Percentiles rank a stretch among this genome's conserved stretches.
phyloP scores from a whole-genome alignment of 345 rosid genomes.

The Salix koriyanagi region DNA sequence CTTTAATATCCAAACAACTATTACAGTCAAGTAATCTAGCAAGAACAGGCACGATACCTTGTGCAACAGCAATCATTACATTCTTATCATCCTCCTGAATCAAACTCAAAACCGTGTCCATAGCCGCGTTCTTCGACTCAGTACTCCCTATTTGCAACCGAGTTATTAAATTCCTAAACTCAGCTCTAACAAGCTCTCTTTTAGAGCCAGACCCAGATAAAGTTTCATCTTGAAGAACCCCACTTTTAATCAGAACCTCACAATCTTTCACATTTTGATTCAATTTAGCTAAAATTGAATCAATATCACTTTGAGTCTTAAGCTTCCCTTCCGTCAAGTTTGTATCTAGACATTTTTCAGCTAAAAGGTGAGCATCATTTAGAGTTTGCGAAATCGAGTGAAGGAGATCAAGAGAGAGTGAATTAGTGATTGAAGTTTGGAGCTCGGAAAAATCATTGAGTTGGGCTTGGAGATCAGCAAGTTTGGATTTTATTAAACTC shows the following conservation, averaged over 20 bases:
- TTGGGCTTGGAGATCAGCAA: slow-evolving; percentile 51
- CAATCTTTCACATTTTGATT: slow-evolving; percentile 64
- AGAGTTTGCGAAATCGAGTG: slow-evolving; percentile 47
- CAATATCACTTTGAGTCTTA: slow-evolving; percentile 81
- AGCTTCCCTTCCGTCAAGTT: slow-evolving; percentile 71
- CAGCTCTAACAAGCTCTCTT: slow-evolving; percentile 62
- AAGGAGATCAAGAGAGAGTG: slow-evolving; percentile 57
- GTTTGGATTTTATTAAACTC: slow-evolving; percentile 58
- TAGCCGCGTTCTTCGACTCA: slow-evolving; percentile 68
- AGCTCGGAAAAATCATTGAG: slow-evolving; percentile 61
- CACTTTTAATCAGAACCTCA: slow-evolving; percentile 61
- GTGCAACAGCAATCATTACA: slow-evolving; percentile 82
- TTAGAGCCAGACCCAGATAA: slow-evolving; percentile 37
- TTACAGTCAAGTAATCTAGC: slow-evolving; percentile 61
- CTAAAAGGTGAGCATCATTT: slow-evolving; percentile 43
- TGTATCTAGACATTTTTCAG: slow-evolving; percentile 42
- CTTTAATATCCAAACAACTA: slow-evolving; percentile 54
- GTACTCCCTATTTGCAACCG: slow-evolving; percentile 73
- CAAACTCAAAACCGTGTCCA: slow-evolving; percentile 56
- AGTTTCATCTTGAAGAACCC: slow-evolving; percentile 43
- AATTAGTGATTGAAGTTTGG: slow-evolving; percentile 38
- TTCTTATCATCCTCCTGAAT: slow-evolving; percentile 72
- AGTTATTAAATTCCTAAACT: slow-evolving; percentile 61
- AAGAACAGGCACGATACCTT: slow-evolving; percentile 79
- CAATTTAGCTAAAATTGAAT: slow-evolving; percentile 59